Evolutionary conservation across 1,284 basidiomycete species (phyloP).

Genomic region (Puccinia coronata): DNA sequence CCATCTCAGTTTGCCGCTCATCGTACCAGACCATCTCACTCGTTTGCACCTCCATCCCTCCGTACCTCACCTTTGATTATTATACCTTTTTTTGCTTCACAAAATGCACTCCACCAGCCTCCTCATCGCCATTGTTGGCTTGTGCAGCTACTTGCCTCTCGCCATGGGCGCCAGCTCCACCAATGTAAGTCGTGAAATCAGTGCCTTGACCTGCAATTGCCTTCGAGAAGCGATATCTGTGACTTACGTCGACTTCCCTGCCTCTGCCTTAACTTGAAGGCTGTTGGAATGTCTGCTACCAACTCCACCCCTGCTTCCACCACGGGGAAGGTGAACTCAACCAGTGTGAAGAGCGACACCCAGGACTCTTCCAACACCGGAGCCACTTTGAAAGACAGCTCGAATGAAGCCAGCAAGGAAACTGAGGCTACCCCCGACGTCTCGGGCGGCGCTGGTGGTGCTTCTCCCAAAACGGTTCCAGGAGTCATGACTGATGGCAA

Average conservation of each 20-base stretch:
- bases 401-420: not conserved
- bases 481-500: not conserved
- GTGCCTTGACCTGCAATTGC: too few species aligned
- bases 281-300: not conserved
- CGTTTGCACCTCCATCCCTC: not conserved
- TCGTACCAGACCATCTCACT: conserved; percentile 5
- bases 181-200: not conserved
- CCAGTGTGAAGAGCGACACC: not conserved
- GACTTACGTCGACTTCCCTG: not conserved
- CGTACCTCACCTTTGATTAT: too few species aligned
- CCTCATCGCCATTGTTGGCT: conserved; percentile 3
- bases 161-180: not conserved
- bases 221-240: too few species aligned
- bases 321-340: too few species aligned
- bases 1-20: not conserved
- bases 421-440: not conserved
- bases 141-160: conserved; percentile 1
- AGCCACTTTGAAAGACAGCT: not conserved
- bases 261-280: not conserved
- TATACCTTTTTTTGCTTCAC: not conserved
- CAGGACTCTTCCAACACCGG: not conserved
- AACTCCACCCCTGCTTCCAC: not conserved
- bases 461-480: not conserved
- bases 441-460: not conserved
- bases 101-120: conserved; percentile 2